phyloP scores from a whole-genome alignment of 352 stramenopile genomes.

The Globisporangium parvum region DNA sequence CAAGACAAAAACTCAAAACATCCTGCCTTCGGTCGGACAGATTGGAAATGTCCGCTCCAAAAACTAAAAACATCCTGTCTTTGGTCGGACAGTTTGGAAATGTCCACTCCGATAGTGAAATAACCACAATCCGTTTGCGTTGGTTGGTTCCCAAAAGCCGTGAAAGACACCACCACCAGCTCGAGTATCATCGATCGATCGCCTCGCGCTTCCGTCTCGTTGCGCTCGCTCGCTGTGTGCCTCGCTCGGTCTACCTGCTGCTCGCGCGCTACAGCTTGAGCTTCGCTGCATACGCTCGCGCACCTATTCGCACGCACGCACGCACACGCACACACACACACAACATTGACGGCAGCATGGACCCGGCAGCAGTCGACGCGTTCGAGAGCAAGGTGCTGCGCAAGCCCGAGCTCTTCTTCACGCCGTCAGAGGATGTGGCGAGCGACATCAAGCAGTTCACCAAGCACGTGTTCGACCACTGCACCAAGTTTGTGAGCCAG shows the following conservation, averaged over 20 bases:
- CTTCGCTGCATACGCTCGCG: not conserved
- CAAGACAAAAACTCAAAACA: no score
- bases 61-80: no score
- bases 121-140: no score
- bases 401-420: slow-evolving; percentile 82
- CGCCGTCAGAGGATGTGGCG: slow-evolving; percentile 55
- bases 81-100: no score
- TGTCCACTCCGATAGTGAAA: not conserved
- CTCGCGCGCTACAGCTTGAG: not conserved
- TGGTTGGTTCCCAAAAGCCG: not conserved
- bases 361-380: slow-evolving; percentile 44
- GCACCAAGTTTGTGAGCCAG: slow-evolving; percentile 52
- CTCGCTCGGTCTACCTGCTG: not conserved
- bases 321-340: not conserved
- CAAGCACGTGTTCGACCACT: slow-evolving; percentile 79
- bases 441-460: slow-evolving; percentile 63
- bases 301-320: not conserved
- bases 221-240: not conserved
- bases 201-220: not conserved
- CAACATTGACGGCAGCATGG: slow-evolving; percentile 23
- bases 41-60: not conserved
- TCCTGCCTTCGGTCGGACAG: no score
- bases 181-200: not conserved
- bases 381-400: slow-evolving; percentile 68
- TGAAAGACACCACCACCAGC: not conserved